A percentile compares a stretch with the other conserved stretches of the same genome.
Evolutionary conservation across 495 filamentous ascomycete species (phyloP).

Genomic region (Hypoxylon perforatum): DNA sequence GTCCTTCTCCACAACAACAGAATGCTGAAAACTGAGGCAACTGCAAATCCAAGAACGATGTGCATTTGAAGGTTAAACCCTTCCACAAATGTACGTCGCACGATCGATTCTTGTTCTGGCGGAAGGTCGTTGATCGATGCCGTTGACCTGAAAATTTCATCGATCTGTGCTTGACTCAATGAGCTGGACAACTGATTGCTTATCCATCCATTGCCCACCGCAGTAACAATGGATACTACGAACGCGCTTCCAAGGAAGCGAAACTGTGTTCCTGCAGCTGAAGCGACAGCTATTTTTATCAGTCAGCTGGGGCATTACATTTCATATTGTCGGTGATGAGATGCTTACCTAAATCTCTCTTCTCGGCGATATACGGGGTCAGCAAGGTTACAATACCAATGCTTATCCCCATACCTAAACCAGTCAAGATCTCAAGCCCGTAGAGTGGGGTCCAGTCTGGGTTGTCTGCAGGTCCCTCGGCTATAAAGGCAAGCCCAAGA

Average conservation of each 20-base stretch:
- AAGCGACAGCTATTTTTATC: slow-evolving; percentile 13
- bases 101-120: not conserved
- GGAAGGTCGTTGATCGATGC: slow-evolving; percentile 16
- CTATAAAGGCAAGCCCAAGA: slow-evolving; percentile 8
- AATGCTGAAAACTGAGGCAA: slow-evolving; percentile 11
- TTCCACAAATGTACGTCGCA: slow-evolving; percentile 20
- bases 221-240: slow-evolving; percentile 17
- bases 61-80: slow-evolving; percentile 31
- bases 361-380: slow-evolving; percentile 19
- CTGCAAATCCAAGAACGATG: slow-evolving; percentile 34
- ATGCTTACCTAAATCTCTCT: slow-evolving; percentile 23
- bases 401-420: not conserved
- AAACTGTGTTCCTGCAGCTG: slow-evolving; percentile 22
- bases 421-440: slow-evolving; percentile 9
- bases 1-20: slow-evolving; percentile 11
- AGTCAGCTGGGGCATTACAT: not conserved
- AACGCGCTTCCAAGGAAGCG: slow-evolving; percentile 21
- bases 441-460: slow-evolving; percentile 9
- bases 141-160: slow-evolving; percentile 21
- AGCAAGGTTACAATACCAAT: slow-evolving; percentile 8
- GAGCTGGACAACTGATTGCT: slow-evolving; percentile 4
- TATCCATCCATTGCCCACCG: slow-evolving; percentile 18
- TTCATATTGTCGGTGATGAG: not conserved
- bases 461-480: not conserved
- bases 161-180: slow-evolving; percentile 12